Percentiles rank a stretch among this genome's conserved stretches.
Evolutionary conservation across 2,329 filamentous ascomycete species (phyloP).

Genomic region (Lasiodiplodia sp.): DNA sequence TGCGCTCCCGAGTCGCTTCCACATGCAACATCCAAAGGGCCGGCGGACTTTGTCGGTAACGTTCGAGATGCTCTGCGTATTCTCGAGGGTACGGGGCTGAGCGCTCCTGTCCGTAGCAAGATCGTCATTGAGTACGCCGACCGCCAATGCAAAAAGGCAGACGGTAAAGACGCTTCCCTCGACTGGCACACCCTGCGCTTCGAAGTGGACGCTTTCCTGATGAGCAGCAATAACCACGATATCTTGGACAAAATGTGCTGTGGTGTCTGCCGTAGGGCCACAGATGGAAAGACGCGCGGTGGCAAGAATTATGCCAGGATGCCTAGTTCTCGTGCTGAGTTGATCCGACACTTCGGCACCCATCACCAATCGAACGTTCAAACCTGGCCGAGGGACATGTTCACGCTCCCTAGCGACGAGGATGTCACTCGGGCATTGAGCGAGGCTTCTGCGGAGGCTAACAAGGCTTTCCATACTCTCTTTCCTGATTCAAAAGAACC

Average conservation of each 20-base stretch:
- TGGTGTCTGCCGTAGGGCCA: slow-evolving; percentile 20
- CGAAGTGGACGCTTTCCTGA: slow-evolving; percentile 26
- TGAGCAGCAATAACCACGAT: slow-evolving; percentile 30
- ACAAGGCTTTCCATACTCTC: slow-evolving; percentile 20
- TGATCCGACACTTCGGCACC: slow-evolving; percentile 27
- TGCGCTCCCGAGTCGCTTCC: slow-evolving; percentile 11
- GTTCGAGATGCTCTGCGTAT: slow-evolving; percentile 35
- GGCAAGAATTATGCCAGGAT: slow-evolving; percentile 30
- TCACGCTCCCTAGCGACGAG: slow-evolving; percentile 26
- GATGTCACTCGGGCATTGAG: slow-evolving; percentile 21
- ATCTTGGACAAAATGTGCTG: slow-evolving; percentile 30
- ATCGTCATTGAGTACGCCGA: slow-evolving; percentile 39
- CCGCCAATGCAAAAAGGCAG: slow-evolving; percentile 17
- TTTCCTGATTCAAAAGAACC: slow-evolving; percentile 27
- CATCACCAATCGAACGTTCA: slow-evolving; percentile 17
- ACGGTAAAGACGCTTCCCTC: slow-evolving; percentile 1
- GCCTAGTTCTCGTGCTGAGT: slow-evolving; percentile 23
- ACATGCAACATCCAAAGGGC: slow-evolving; percentile 12
- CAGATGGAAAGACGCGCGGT: slow-evolving; percentile 25
- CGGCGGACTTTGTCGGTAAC: slow-evolving; percentile 35
- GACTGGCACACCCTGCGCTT: slow-evolving; percentile 23
- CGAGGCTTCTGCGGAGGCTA: slow-evolving; percentile 7
- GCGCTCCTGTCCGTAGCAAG: slow-evolving; percentile 34
- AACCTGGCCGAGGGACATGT: slow-evolving; percentile 29
- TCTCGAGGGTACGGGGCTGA: slow-evolving; percentile 35